Base-by-base conservation (phyloP, 1,284 basidiomycete genomes). In the Grifola frondosa region DNA sequence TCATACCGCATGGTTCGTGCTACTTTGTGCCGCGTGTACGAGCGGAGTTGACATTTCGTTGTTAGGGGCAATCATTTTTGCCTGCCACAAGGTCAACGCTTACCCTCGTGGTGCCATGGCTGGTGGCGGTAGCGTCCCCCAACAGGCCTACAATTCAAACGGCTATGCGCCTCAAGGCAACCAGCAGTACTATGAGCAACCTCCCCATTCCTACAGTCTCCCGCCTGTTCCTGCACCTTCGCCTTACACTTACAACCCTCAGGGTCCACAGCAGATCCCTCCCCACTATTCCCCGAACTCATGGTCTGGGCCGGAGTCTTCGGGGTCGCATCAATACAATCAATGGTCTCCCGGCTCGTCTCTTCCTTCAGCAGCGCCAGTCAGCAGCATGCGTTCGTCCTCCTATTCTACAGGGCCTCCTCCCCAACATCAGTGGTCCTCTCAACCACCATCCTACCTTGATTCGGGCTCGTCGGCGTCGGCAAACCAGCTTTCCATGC, bases 1-100 rank as follows among this genome's bases (percentile, higher is more conserved):
- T 94, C 67, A 93, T 96, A 64, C 92, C 92, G 52, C 92, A 96
- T 76, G 94, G 92, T 78, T 67, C 63, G 74, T 71, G 72, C 51
- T 52, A 54, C 54, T 46, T 17, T 44, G n/a, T n/a, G n/a, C n/a
- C n/a, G n/a, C n/a, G n/a, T n/a, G n/a, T n/a, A n/a, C n/a, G n/a
- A n/a, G n/a, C n/a, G n/a, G n/a, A n/a, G n/a, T n/a, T n/a, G n/a
- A n/a, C n/a, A n/a, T n/a, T n/a, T n/a, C n/a, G n/a, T n/a, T 61
- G 41, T 30, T 57, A 90, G 88, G 84, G 50, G 75, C 77, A 58
- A 80, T 90, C 58, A 88, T 90, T 63, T 91, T 90, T 69, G 87
- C 85, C 48, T 91, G 82, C 71, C 88, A 91, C 70, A 85, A 84
- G 66, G 72, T 84, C 54, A 71, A 73, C 58, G 57, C 72, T 48